Base-by-base conservation (phyloP, 805 yeast species). In the Yamadazyma philogaea region DNA sequence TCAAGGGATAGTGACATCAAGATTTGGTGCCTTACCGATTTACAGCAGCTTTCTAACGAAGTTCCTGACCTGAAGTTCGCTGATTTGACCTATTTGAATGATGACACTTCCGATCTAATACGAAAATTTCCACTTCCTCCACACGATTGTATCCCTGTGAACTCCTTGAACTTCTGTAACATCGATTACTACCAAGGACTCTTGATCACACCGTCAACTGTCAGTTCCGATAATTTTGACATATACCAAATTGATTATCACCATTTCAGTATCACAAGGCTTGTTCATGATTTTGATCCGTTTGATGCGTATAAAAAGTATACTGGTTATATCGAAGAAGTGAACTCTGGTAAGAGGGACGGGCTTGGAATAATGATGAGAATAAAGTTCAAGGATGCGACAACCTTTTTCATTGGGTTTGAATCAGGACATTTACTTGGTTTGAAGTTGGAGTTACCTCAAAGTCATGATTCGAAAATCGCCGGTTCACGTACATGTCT, bases 81-180 rank as follows among this genome's bases (percentile, higher is more conserved):
- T 43, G 49, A 48, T 12, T 17, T 45, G 42, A 43, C 54, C 32
- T 45, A 49, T 48, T 15, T 45, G 24, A 36, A 34, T 5, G 48
- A 42, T 26, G 42, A 50, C 12, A 34, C 30, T 6, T 7, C 81
- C 75, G 43, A 34, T 20, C 32, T 46, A 8, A 17, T 30, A n/a
- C 28, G 37, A 7, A 32, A 39, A 30, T 49, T 50, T 28, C 43
- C 46, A 12, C 24, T 34, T 8, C 53, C 53, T 5, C 8, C 37
- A 33, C 18, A 48, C 31, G 38, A 74, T 46, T 71, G 75, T 14
- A 68, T 84, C 49, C 89, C 89, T 5, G 84, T 84, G 33, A 87
- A 87, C 57, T 70, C 87, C 3, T 63, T 87, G 48, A 87, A 85
- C 52, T 87, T 82, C 58, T 76, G 88, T 50, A 79, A 81, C 42